These are phyloP conservation scores for Drechslerella stenobrocha DNA, from an alignment of 2,329 filamentous ascomycete species.

Conservation along the genomic window DNA sequence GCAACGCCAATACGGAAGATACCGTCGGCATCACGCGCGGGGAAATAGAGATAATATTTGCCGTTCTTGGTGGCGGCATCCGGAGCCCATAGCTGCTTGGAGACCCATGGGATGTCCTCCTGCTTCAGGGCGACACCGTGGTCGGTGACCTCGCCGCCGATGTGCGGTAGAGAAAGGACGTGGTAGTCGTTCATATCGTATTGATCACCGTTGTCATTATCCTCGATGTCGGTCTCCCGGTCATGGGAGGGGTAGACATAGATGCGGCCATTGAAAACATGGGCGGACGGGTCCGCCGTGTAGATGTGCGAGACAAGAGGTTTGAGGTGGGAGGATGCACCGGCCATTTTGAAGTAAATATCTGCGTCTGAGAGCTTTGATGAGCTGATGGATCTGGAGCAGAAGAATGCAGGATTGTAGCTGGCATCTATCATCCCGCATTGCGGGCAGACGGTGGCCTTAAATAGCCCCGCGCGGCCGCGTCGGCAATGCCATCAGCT, in stretches of 20 bases:
- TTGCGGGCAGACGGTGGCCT: not conserved
- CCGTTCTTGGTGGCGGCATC: slow-evolving; percentile 71
- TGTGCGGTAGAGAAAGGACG: slow-evolving; percentile 65
- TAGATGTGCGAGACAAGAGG: slow-evolving; percentile 75
- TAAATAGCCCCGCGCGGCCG: slow-evolving; percentile 1
- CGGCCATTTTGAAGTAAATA: slow-evolving; percentile 32
- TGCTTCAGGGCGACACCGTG: slow-evolving; percentile 70
- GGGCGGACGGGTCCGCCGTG: slow-evolving; percentile 78
- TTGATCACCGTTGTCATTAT: slow-evolving; percentile 80
- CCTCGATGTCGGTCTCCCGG: slow-evolving; percentile 69
- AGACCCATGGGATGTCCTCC: slow-evolving; percentile 73
- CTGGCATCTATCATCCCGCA: too few species aligned
- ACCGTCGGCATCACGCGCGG: slow-evolving; percentile 69
- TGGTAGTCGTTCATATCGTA: slow-evolving; percentile 86
- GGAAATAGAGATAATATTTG: slow-evolving; percentile 77
- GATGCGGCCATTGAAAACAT: slow-evolving; percentile 73
- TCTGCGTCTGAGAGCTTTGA: too few species aligned
- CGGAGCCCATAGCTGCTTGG: slow-evolving; percentile 78
- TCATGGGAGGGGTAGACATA: slow-evolving; percentile 84
- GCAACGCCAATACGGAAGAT: slow-evolving; percentile 77
- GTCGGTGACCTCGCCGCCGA: slow-evolving; percentile 66
- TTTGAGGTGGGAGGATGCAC: slow-evolving; percentile 50
- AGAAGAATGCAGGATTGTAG: too few species aligned
- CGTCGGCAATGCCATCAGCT: not conserved
- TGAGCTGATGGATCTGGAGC: too few species aligned